Base-by-base conservation (phyloP, 106 monocot genomes). In the Allium fistulosum region DNA sequence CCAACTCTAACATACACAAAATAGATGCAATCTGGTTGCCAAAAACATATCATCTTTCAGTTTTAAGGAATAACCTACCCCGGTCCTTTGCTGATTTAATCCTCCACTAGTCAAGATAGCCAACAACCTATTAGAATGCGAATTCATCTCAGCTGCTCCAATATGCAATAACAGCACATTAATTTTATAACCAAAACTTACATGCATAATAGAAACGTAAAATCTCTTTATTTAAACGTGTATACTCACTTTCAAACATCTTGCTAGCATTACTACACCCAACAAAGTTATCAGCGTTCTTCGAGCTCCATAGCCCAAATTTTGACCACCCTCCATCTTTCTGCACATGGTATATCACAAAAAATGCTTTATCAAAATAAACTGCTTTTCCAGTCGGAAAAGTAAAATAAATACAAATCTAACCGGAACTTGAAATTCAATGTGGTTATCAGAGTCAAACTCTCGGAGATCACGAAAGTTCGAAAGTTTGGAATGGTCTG, bases 91-190 rank as follows among this genome's bases (percentile, higher is more conserved):
- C 50, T 77, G 77, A 26, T 77, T 93, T 46, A 93, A 72, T 7
- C 93, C 93, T 55, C 93, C 93, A 86, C 93, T 93, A 2, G 93
- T 86, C 0, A 88, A 88, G 58, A 93, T 93, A 80, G 88, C 76
- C 80, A 93, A 74, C 49, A 79, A 88, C 63, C 85, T 55, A 15
- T 55, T 15, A 11, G 53, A 15, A 12, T 15, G 53, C 15, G 91
- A 83, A 28, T 77, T 67, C 17, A 59, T 63, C 62, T 69, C 59
- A 18, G 79, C 79, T 63, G 66, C 53, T 12, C 11, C 53, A 55
- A 55, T 12, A 71, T 12, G 53, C 49, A 61, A 22, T 37, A 37
- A 2, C 5, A 37, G 37, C 37, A 5, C 37, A 5, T 3, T 61
- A 12, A 13, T 26, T 27, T 50, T 51, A 51, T 9, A 61, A 22